Evolutionary conservation across 73 alveolate species (phyloP).

Genomic region (Paramecium primaurelia): DNA sequence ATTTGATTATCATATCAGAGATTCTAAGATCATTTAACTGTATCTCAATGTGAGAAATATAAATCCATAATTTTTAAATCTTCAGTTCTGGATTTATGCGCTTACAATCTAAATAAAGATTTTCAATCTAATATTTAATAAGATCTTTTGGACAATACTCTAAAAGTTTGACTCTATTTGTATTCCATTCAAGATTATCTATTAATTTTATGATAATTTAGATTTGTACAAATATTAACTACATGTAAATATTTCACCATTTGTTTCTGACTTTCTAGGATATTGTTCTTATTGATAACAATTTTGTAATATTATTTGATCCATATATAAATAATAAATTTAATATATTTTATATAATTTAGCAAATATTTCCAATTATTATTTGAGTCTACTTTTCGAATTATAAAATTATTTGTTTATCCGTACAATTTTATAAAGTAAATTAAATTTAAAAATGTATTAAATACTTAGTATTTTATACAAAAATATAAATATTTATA

Average conservation of each 20-base stretch:
- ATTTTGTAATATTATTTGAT: background rate
- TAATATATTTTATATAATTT: too few species aligned
- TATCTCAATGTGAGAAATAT: constrained; percentile 21
- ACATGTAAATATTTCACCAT: background rate
- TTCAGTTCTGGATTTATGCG: background rate
- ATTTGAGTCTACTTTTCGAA: too few species aligned
- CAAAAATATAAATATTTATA: too few species aligned
- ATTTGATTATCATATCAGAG: background rate
- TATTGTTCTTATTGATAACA: background rate
- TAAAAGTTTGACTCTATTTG: background rate
- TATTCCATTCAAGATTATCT: background rate
- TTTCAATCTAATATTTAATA: background rate
- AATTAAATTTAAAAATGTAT: too few species aligned
- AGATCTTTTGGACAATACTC: background rate
- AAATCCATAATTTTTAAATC: background rate
- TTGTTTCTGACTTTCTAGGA: background rate
- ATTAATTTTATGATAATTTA: background rate
- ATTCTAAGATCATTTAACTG: background rate
- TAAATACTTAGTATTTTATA: too few species aligned
- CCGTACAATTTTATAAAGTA: too few species aligned
- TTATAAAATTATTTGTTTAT: too few species aligned
- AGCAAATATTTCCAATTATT: too few species aligned
- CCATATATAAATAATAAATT: background rate
- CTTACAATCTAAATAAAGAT: background rate
- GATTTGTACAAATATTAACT: too few species aligned